These are phyloP conservation scores for Lagenaria siceraria DNA, from an alignment of 306 rosid genomes.

Conservation along the genomic window DNA sequence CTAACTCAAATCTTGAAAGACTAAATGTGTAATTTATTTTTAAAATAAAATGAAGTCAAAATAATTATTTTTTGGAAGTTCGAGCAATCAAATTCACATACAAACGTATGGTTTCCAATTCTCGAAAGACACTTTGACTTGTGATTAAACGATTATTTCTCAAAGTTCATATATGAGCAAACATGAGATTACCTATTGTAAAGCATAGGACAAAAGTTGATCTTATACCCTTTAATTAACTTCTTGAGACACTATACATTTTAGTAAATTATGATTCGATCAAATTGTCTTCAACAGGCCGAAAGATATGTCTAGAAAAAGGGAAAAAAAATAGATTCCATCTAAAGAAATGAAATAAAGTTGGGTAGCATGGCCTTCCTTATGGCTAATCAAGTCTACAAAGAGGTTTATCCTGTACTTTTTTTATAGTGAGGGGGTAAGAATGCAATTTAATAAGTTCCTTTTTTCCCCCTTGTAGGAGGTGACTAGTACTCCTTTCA, in stretches of 20 bases:
- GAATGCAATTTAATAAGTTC: neutral
- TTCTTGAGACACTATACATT: neutral
- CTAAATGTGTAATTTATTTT: too few relatives aligned
- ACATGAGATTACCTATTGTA: neutral
- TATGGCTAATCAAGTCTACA: neutral
- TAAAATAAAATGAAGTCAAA: too few relatives aligned
- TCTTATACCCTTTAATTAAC: neutral
- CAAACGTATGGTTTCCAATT: too few relatives aligned
- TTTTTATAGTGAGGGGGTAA: neutral
- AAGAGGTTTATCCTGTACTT: neutral
- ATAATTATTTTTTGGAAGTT: too few relatives aligned
- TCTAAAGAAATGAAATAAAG: constrained; percentile 1
- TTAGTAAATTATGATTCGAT: neutral
- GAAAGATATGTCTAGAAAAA: neutral
- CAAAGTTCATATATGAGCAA: neutral
- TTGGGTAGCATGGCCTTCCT: neutral
- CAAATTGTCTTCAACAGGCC: neutral
- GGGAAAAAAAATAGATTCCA: neutral
- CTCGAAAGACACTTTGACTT: too few relatives aligned
- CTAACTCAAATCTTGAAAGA: too few relatives aligned
- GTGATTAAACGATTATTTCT: too few relatives aligned
- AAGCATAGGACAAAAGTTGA: neutral
- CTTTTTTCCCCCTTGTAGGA: neutral
- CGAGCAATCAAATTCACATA: too few relatives aligned
- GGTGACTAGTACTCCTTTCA: neutral